Evolutionary conservation across 164 flowering plant genomes (phyloP).

Genomic region (Aristolochia fimbriata): DNA sequence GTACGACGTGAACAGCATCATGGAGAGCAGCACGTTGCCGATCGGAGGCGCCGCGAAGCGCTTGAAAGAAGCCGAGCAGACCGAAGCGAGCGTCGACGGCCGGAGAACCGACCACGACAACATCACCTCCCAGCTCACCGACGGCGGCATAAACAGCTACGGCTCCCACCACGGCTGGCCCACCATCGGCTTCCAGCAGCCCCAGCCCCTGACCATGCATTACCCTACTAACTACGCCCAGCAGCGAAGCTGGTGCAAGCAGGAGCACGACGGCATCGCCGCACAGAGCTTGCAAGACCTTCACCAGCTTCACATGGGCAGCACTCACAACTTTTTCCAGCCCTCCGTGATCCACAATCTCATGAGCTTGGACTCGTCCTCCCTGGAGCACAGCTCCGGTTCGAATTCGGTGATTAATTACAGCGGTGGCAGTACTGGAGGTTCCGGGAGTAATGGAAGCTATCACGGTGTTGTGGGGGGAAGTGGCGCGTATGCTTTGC

Average conservation of each 20-base stretch:
- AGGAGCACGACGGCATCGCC: slow-evolving; percentile 36
- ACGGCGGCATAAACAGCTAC: slow-evolving; percentile 29
- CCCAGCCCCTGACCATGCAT: slow-evolving; percentile 38
- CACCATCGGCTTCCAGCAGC: slow-evolving; percentile 45
- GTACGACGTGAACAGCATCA: slow-evolving; percentile 76
- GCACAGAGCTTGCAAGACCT: slow-evolving; percentile 18
- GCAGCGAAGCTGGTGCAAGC: slow-evolving; percentile 64
- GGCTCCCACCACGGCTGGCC: slow-evolving; percentile 38
- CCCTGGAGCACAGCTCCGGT: slow-evolving; percentile 51
- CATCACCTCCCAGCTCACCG: slow-evolving; percentile 25
- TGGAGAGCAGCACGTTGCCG: slow-evolving; percentile 71
- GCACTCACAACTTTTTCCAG: slow-evolving; percentile 56
- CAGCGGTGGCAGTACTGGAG: slow-evolving; percentile 13
- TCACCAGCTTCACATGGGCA: slow-evolving; percentile 46
- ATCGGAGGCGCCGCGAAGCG: slow-evolving; percentile 78
- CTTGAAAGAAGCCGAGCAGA: slow-evolving; percentile 52
- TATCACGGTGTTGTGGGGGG: slow-evolving; percentile 13
- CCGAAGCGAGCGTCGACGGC: slow-evolving; percentile 25
- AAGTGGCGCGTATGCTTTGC: slow-evolving; percentile 20
- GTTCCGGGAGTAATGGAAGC: slow-evolving; percentile 6
- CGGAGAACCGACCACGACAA: slow-evolving; percentile 19
- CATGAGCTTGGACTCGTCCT: slow-evolving; percentile 45
- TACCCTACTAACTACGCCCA: slow-evolving; percentile 28
- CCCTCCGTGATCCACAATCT: slow-evolving; percentile 47
- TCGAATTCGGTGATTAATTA: slow-evolving; percentile 39